Base-by-base conservation (phyloP, 345 rosid species). In the Eucalyptus cloeziana region DNA sequence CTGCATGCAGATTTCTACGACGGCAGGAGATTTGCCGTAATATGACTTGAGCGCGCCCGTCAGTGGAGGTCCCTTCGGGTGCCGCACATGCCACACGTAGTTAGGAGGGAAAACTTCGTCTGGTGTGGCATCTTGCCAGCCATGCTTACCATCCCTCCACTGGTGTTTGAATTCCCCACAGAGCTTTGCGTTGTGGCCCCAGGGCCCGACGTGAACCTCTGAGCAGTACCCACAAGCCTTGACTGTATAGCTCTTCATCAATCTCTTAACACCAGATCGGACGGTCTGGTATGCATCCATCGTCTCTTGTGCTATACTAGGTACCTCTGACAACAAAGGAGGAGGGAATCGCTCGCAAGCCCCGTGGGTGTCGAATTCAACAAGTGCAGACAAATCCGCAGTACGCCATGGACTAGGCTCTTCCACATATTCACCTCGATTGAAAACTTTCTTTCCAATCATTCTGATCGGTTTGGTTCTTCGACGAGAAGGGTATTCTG, bases 101-200 rank as follows among this genome's bases (percentile, higher is more conserved):
- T 96, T 96, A 3, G 94, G 94, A 5, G 99, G 99, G 88, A 96
- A 90, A 49, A 97, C 92, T 92, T 97, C 99, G 5, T 94, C 97
- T 43, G 94, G 89, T 10, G 92, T 92, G 25, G 99, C 99, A 88
- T 96, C 96, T 92, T 97, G 98, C 99, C 99, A 96, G 51, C 99
- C 99, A 21, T 97, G 99, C 90, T 96, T 96, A 89, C 99, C 99
- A n/a, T 96, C 99, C 91, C 99, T 94, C 99, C 99, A 95, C 31
- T 97, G 99, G 88, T 97, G 99, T 92, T 97, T 97, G 91, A 92
- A 94, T 90, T 92, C 99, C 56, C 99, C 99, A 49, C 99, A 97
- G 33, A 97, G 96, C 94, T 97, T 96, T 9, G 92, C 99, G 91
- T 93, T 94, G 92, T 97, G 99, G 88, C 99, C 99, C 95, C 97